Base-by-base conservation (phyloP, 1,284 basidiomycete genomes). In the Neotropicomus parvogracilis region DNA sequence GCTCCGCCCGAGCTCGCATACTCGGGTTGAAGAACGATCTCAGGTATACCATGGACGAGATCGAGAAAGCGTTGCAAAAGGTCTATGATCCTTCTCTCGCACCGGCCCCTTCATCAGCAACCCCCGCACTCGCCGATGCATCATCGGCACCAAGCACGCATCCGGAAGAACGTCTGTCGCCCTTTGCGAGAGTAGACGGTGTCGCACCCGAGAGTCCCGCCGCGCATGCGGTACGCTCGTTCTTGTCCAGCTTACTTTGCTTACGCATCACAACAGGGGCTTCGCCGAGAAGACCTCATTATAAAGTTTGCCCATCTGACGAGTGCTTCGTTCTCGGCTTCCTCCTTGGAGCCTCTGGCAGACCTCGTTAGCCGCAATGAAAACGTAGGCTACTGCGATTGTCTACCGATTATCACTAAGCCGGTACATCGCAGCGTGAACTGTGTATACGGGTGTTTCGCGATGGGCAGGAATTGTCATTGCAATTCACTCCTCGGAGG, bases 11-110 rank as follows among this genome's bases (percentile, higher is more conserved):
- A 44, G 77, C 81, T 36, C 75, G 85, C 49, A 80, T 91, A 28
- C 81, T 88, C 48, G 80, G 85, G 62, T 71, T 94, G 37, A 75
- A 83, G 50, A 95, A 94, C 59, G 92, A 95, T 63, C 72, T 87
- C 46, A 73, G 71, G 17, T 73, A 66, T 19, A 68, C 88, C n/a
- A 83, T 80, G 68, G 75, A 83, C 52, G 74, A 79, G 33, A 81
- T 95, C 49, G 81, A 74, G 19, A 73, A 74, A 41, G 83, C 81
- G 0, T 66, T 95, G 32, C 79, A 89, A 62, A 70, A 66, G 0
- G 80, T 92, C 9, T 84, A 84, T 61, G 75, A 80, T 58, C 78
- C 81, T 19, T 59, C 69, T 6, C 53, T 68, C 24, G 58, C 56
- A 16, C 49, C 57, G 11, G 39, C 34, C 16, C 6, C 39, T 16